A percentile compares a stretch with the other conserved stretches of the same genome.
These are phyloP conservation scores for Dillenia suffruticosa DNA, from an alignment of 164 flowering plant species.

Conservation along the genomic window DNA sequence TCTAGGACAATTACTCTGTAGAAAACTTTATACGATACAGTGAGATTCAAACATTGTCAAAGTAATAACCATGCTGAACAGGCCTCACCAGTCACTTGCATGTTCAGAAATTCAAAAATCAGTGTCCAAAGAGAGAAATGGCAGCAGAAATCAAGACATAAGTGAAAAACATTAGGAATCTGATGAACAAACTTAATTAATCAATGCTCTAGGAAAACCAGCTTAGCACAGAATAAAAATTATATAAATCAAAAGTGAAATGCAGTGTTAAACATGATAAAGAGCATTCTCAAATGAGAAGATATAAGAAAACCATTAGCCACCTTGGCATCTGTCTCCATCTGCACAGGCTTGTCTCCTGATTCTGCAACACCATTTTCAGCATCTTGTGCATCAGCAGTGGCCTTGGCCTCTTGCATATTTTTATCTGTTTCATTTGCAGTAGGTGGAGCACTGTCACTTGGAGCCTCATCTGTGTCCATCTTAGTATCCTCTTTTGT, in stretches of 20 bases:
- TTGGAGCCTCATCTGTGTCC: slow-evolving; percentile 71
- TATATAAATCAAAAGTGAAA: background rate
- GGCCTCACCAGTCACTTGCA: background rate
- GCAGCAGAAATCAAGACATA: no score
- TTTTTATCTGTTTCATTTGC: slow-evolving; percentile 51
- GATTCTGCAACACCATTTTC: slow-evolving; percentile 77
- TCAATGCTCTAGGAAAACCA: no score
- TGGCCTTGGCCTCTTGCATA: slow-evolving; percentile 69
- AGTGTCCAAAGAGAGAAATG: no score
- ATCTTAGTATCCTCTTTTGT: slow-evolving; percentile 53
- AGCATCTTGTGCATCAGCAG: slow-evolving; percentile 36
- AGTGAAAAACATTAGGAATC: no score
- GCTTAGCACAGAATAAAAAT: background rate
- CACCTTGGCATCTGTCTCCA: slow-evolving; percentile 90
- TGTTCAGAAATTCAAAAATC: background rate
- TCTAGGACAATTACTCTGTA: no score
- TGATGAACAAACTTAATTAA: no score
- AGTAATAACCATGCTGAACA: no score
- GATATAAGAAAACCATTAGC: background rate
- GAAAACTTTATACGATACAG: no score
- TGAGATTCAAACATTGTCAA: no score
- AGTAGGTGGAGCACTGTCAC: slow-evolving; percentile 34
- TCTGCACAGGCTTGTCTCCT: slow-evolving; percentile 67
- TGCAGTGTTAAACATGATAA: background rate
- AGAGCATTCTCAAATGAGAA: background rate